Conservation (phyloP, 805 yeast genomes). For the Starmerella stigmatis region DNA sequence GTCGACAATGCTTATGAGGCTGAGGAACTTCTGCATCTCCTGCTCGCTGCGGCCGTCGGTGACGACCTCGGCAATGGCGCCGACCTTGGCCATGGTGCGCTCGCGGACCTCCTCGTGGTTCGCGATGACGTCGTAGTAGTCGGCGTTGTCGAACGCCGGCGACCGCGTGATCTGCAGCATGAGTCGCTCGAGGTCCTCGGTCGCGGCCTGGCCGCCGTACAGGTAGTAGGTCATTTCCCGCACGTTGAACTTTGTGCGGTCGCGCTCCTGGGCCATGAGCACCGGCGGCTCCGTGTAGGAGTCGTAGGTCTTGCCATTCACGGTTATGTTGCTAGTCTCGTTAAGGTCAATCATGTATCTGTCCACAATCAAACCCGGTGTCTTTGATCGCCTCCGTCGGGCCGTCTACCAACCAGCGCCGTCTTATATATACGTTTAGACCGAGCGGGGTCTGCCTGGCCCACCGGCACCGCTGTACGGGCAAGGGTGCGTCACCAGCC, state of each 20-base stretch:
- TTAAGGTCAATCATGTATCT: constrained; percentile 3
- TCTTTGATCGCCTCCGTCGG: background rate
- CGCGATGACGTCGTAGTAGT: constrained; percentile 37
- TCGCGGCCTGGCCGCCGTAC: constrained; percentile 34
- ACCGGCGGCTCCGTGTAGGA: constrained; percentile 32
- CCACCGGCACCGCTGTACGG: constrained; percentile 4
- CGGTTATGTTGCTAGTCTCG: constrained; percentile 18
- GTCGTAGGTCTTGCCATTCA: constrained; percentile 23
- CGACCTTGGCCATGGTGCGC: constrained; percentile 28
- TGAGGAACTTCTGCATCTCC: constrained; percentile 24
- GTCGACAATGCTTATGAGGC: constrained; percentile 38
- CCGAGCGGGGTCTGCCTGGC: constrained; percentile 6
- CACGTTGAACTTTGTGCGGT: constrained; percentile 30
- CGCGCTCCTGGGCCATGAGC: constrained; percentile 34
- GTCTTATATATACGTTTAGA: background rate
- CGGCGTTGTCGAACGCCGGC: constrained; percentile 38
- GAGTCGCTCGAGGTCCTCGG: constrained; percentile 33
- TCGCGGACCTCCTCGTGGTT: constrained; percentile 34
- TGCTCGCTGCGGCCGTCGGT: constrained; percentile 26
- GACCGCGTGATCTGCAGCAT: constrained; percentile 42
- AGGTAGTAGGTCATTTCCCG: constrained; percentile 35
- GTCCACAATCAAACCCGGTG: background rate
- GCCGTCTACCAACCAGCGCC: background rate
- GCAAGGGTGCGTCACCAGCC: constrained; percentile 1
- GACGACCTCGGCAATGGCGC: constrained; percentile 24